Conservation (phyloP, 2,329 filamentous ascomycete species). For the Penicillium sclerotiorum region DNA sequence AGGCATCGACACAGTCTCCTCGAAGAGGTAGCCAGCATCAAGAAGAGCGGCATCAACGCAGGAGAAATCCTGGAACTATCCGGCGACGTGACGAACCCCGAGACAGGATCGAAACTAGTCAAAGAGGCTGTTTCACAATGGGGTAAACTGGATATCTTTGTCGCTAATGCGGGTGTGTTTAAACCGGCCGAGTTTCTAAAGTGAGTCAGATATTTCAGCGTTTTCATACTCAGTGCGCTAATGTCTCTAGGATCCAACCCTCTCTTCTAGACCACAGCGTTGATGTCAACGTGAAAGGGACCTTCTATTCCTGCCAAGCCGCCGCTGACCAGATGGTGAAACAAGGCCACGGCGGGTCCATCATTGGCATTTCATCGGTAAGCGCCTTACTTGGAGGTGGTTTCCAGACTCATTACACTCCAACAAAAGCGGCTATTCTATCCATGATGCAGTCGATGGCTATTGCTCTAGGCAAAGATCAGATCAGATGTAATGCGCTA, state of each 20-base stretch:
- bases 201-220: too few species aligned
- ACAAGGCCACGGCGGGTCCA: slow-evolving; percentile 30
- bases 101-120: slow-evolving; percentile 69
- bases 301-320: slow-evolving; percentile 32
- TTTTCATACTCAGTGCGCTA: too few species aligned
- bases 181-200: slow-evolving; percentile 79
- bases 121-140: slow-evolving; percentile 40
- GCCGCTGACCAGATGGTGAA: slow-evolving; percentile 32
- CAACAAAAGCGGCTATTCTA: slow-evolving; percentile 77
- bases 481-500: slow-evolving; percentile 77
- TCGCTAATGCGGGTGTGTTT: slow-evolving; percentile 54
- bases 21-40: slow-evolving; percentile 22
- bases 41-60: slow-evolving; percentile 8
- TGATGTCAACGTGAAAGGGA: slow-evolving; percentile 27
- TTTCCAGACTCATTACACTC: slow-evolving; percentile 77
- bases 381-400: slow-evolving; percentile 58
- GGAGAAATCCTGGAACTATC: slow-evolving; percentile 58
- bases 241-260: slow-evolving; percentile 64
- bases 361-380: slow-evolving; percentile 36
- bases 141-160: slow-evolving; percentile 34
- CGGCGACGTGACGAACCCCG: slow-evolving; percentile 72
- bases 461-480: slow-evolving; percentile 70
- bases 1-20: slow-evolving; percentile 21
- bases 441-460: slow-evolving; percentile 79
- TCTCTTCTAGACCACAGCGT: slow-evolving; percentile 57